Base-by-base conservation (phyloP, 2,329 filamentous ascomycete species). In the Esteya vermicola region DNA sequence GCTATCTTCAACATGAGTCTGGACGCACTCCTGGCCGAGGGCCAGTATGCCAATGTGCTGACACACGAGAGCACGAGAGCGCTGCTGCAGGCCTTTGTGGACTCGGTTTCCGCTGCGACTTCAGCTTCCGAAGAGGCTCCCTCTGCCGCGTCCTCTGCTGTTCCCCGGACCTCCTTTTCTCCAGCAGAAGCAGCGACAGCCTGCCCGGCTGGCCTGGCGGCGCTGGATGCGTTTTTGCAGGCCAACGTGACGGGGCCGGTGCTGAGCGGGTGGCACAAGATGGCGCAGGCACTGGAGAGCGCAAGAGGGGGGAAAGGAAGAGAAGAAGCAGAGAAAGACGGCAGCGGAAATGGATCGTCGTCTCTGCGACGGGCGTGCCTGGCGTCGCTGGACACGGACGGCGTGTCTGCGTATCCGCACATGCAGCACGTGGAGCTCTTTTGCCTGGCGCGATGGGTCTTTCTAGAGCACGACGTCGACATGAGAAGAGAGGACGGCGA, bases 241-340 rank as follows among this genome's bases (percentile, higher is more conserved):
- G 76, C 77, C 1, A 94, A 85, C 54, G 82, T 93, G 40, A 94
- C 88, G 4, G 88, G 88, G 0, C 88, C 88, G 1, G 79, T 85
- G 0, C 63, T 93, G n/a, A 61, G 65, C 6, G 39, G 42, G 4
- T 43, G 48, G 0, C 34, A 30, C 38, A 48, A 32, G 32, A 41
- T 68, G n/a, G 55, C 61, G 25, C 44, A 46, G 2, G 48, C 58
- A 4, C 62, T 70, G 40, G 45, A 19, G 46, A 20, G 14, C 28
- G 45, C 23, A 30, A 36, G 31, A 21, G 12, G 21, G 32, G 21
- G 13, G 20, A 18, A 36, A 36, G n/a, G 46, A 20, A 14, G 30
- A 44, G 23, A 30, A 36, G 31, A 21, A 13, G 21, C 33, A 22
- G 13, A 20, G 19, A 36, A 36, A 4, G 28, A 16, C 12, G 28